Conservation (phyloP, 768 basidiomycete genomes). For the Russula foetens region DNA sequence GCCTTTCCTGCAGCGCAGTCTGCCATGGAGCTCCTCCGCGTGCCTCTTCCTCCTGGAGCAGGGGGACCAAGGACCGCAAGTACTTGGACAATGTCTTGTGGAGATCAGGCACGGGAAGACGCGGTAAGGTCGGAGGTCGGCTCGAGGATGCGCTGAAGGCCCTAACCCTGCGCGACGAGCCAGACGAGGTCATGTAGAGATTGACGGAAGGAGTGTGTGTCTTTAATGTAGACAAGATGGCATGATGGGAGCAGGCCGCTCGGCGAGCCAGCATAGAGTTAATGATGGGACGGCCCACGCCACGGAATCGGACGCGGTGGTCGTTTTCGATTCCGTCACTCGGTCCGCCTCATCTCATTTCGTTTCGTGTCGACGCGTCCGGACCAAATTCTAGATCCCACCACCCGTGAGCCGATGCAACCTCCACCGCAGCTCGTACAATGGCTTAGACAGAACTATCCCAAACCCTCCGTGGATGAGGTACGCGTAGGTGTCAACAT, state of each 20-base stretch:
- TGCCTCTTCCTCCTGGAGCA: conserved; percentile 67
- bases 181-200: neutral
- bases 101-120: conserved; percentile 79
- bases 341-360: too few species aligned
- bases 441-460: conserved; percentile 52
- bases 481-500: conserved; percentile 30
- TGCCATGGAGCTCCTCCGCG: conserved; percentile 45
- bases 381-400: too few species aligned
- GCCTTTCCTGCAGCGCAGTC: conserved; percentile 44
- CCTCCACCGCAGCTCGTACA: conserved; percentile 31
- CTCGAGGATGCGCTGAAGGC: neutral
- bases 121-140: conserved; percentile 35
- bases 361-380: too few species aligned
- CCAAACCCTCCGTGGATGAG: conserved; percentile 54
- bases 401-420: conserved; percentile 22
- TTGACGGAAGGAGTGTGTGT: neutral
- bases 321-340: too few species aligned
- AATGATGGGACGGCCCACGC: neutral
- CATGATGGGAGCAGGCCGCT: conserved; percentile 1
- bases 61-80: conserved; percentile 66
- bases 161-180: neutral
- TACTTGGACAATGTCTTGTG: conserved; percentile 70
- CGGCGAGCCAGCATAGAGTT: neutral
- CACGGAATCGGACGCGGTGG: too few species aligned
- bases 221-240: neutral